Base-by-base conservation (phyloP, 768 basidiomycete species). In the Pleurotus cornucopiae region DNA sequence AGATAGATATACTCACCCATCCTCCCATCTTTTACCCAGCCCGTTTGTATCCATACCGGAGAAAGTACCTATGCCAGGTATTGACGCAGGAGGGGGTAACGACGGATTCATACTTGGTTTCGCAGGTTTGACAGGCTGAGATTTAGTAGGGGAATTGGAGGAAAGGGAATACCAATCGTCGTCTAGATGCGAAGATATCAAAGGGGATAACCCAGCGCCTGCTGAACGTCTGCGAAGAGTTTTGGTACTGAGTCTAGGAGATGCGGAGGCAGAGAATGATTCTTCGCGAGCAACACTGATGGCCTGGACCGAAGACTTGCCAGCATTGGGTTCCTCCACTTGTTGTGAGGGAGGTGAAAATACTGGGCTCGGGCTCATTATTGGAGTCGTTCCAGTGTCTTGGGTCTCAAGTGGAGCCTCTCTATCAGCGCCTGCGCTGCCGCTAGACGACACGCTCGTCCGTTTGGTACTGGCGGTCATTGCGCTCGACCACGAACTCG, bases 21-120 rank as follows among this genome's bases (percentile, higher is more conserved):
- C 83, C 57, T 77, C 82, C 69, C 83, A 79, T 60, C 79, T 82
- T 69, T 79, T 83, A 14, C 86, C 82, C 51, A 87, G 73, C 47
- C 62, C 83, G 34, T 78, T 84, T 54, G 69, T 59, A 66, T 65
- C 66, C 57, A 67, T 64, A 46, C 72, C 61, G 65, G 67, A 59
- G 57, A 76, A 58, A 18, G 73, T 66, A 4, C 69, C 72, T 1
- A 74, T 57, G 3, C 76, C 76, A 11, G 76, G 73, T 43, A 77
- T 75, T 4, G 73, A 71, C 21, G 71, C 67, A 1, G 71, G 66
- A 1, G 75, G 70, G 13, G 70, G 68, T 14, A 74, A 59, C 14
- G 54, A 59, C 14, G 64, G 53, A n/a, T 57, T 57, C 53, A 30
- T 56, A 12, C 14, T 23, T 13, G 14, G 6, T 34, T 46, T 49